Evolutionary conservation across 202 grass and related monocot genomes (phyloP), one percentile per base, ranked within the genome.

Genomic region (Panicum hallii): DNA sequence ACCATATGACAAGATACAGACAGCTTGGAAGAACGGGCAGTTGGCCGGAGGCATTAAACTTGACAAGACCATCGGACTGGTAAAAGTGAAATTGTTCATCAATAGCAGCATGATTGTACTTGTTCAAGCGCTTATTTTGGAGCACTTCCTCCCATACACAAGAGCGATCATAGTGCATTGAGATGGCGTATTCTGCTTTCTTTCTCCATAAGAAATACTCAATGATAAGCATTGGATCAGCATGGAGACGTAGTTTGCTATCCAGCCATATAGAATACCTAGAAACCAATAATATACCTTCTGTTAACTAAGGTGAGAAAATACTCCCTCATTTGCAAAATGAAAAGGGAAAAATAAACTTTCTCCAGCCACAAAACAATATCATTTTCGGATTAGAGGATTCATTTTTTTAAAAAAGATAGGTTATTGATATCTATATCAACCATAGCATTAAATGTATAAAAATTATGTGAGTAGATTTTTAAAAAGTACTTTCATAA

Each of bases 201-300:
- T 90, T 92, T 87, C 95, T 87, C 95, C 95, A 98, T 72, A 98
- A 88, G 68, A 98, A 95, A 85, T 95, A 95, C 56, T 98, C 95
- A 61, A 95, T 81, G 50, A 98, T 94, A 47, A 83, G 78, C 93
- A 95, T 84, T 65, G 95, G 95, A 83, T 98, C 95, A 81, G 91
- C 67, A 89, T 94, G 62, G 82, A 95, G 88, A 23, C 91, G 86
- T 78, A 98, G 84, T 90, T 98, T 95, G 86, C 95, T 98, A 92
- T 98, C 95, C 70, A 98, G 70, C 91, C 91, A 98, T 84, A 98
- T 90, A 49, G 95, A 98, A 77, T 95, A 95, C 88, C 95, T 98
- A 79, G 48, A 79, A 55, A 53, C 12, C 41, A 88, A 79, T 40
- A 88, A 79, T 79, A 75, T 20, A 44, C 85, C 12, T 63, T 71